Evolutionary conservation across 352 stramenopile species (phyloP).

Genomic region (Saprolegnia diclina): DNA sequence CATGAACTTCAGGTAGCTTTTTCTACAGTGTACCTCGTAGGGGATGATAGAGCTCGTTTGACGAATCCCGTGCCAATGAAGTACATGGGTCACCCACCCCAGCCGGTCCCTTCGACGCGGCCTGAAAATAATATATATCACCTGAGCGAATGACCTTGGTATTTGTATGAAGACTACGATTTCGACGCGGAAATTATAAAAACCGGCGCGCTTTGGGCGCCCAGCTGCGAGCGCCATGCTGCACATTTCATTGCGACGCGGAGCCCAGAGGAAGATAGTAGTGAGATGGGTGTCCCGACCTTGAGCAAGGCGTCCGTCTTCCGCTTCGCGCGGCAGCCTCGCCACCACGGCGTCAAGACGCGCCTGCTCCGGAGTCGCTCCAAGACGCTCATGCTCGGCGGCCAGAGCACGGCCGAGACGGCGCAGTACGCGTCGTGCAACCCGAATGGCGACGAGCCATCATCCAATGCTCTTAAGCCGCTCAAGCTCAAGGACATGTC

Average conservation of each 20-base stretch:
- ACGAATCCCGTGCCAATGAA: neutral
- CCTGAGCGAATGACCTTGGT: neutral
- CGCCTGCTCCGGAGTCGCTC: slow-evolving; percentile 5
- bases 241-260: neutral
- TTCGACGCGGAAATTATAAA: neutral
- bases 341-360: slow-evolving; percentile 7
- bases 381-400: slow-evolving; percentile 19
- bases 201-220: neutral
- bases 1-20: neutral
- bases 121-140: neutral
- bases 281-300: no score
- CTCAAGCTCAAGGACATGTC: slow-evolving; percentile 16
- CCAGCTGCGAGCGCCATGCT: neutral
- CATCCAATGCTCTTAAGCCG: neutral
- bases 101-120: neutral
- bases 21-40: neutral
- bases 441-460: neutral
- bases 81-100: neutral
- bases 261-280: neutral
- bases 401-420: slow-evolving; percentile 19
- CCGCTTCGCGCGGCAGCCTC: neutral
- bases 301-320: neutral
- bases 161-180: neutral
- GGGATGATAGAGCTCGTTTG: neutral
- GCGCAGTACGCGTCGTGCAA: slow-evolving; percentile 16